Conservation (phyloP, 495 filamentous ascomycete species). For the Tuber calosporum region DNA sequence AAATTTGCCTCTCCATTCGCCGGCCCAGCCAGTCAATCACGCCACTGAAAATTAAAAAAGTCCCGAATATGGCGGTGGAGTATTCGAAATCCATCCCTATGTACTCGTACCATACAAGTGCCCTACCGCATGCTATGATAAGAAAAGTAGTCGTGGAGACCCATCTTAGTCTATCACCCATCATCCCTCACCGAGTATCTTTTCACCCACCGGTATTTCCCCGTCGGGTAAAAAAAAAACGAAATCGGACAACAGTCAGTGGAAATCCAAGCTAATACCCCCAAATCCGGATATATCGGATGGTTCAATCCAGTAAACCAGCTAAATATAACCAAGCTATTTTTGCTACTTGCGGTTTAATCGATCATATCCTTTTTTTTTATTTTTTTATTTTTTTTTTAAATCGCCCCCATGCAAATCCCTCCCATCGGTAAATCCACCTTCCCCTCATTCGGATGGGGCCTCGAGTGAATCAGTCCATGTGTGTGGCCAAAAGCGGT, state of each 20-base stretch:
- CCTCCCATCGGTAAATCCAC: not conserved
- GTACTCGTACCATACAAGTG: too few relatives aligned
- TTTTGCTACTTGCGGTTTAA: not conserved
- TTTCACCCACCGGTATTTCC: not conserved
- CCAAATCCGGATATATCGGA: not conserved
- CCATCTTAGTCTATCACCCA: not conserved
- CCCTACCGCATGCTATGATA: not conserved
- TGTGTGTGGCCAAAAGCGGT: not conserved
- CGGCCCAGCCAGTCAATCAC: not conserved
- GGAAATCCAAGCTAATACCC: not conserved
- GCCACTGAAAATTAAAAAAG: not conserved
- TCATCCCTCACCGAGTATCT: not conserved
- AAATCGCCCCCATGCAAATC: not conserved
- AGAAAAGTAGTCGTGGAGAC: not conserved
- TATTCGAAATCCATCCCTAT: not conserved
- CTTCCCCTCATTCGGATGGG: not conserved
- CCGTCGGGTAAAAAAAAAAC: not conserved
- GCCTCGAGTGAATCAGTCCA: not conserved
- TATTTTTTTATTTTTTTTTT: not conserved
- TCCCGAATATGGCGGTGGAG: not conserved
- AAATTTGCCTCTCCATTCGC: not conserved
- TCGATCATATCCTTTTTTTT: not conserved
- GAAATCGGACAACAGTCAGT: not conserved
- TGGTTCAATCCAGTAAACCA: not conserved
- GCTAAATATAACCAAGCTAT: not conserved